These are phyloP conservation scores for Pelargonium citronellum DNA, from an alignment of 441 rosid genomes.

Conservation along the genomic window DNA sequence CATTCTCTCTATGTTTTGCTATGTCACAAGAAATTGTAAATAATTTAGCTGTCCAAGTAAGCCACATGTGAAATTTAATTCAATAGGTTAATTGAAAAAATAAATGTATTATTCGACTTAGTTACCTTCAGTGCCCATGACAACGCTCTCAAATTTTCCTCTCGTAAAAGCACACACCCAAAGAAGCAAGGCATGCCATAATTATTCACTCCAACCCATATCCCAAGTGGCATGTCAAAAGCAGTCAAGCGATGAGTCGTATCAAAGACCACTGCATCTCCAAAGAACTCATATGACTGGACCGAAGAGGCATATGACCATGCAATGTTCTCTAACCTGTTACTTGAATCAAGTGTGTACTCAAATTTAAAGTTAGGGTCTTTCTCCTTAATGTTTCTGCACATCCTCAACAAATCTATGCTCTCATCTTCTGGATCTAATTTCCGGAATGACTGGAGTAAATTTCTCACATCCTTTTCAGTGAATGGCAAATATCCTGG, in stretches of 20 bases:
- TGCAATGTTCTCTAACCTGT: slow-evolving; percentile 75
- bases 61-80: background rate
- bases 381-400: slow-evolving; percentile 80
- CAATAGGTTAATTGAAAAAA: background rate
- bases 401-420: slow-evolving; percentile 81
- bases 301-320: slow-evolving; percentile 94
- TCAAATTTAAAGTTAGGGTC: slow-evolving; percentile 88
- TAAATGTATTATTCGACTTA: slow-evolving; percentile 10
- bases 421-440: slow-evolving; percentile 81
- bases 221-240: slow-evolving; percentile 91
- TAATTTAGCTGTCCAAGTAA: no score
- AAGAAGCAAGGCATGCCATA: slow-evolving; percentile 98
- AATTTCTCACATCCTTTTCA: slow-evolving; percentile 91
- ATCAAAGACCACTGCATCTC: slow-evolving; percentile 93
- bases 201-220: slow-evolving; percentile 91
- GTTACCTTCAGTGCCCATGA: slow-evolving; percentile 96
- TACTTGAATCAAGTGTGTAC: slow-evolving; percentile 56
- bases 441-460: slow-evolving; percentile 84
- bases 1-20: background rate
- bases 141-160: slow-evolving; percentile 68
- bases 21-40: background rate
- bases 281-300: slow-evolving; percentile 78
- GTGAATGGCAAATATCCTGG: slow-evolving; percentile 93
- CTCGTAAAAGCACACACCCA: slow-evolving; percentile 74
- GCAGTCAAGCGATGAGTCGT: slow-evolving; percentile 84